Conservation (phyloP, 805 yeast genomes). For the Pichia gijzeniarum region DNA sequence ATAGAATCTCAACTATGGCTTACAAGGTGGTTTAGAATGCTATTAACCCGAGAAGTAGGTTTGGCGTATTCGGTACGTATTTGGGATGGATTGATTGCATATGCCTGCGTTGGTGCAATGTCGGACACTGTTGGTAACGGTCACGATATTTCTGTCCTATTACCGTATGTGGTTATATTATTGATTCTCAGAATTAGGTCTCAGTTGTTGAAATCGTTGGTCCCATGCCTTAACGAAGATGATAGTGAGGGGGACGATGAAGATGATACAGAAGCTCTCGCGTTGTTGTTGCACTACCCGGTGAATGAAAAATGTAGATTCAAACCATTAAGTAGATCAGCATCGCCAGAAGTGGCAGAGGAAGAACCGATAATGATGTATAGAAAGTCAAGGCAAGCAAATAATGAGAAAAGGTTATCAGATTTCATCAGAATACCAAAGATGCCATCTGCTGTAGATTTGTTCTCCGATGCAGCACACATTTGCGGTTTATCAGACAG, state of each 20-base stretch:
- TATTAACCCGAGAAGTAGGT: slow-evolving; percentile 44
- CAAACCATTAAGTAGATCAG: slow-evolving; percentile 8
- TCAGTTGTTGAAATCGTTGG: slow-evolving; percentile 6
- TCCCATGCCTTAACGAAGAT: background rate
- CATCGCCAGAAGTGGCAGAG: background rate
- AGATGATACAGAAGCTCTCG: slow-evolving; percentile 48
- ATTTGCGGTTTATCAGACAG: slow-evolving; percentile 12
- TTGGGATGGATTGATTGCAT: slow-evolving; percentile 45
- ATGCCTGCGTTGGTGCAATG: slow-evolving; percentile 10
- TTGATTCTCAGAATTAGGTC: slow-evolving; percentile 27
- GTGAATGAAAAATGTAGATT: background rate
- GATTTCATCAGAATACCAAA: background rate
- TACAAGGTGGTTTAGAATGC: slow-evolving; percentile 43
- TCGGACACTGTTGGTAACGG: slow-evolving; percentile 5
- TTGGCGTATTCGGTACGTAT: slow-evolving; percentile 29
- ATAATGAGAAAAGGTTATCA: background rate
- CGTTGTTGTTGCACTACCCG: slow-evolving; percentile 46
- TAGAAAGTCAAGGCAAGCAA: background rate
- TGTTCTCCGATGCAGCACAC: slow-evolving; percentile 9
- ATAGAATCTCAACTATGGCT: slow-evolving; percentile 50
- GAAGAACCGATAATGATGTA: slow-evolving; percentile 7
- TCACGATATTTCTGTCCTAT: slow-evolving; percentile 19
- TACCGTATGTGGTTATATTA: slow-evolving; percentile 37
- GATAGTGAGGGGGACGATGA: background rate
- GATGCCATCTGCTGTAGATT: slow-evolving; percentile 9